A percentile compares a stretch with the other conserved stretches of the same genome.
These are phyloP conservation scores for Auxenochlorella pyrenoidosa DNA, from an alignment of 139 green algal genomes.

Conservation along the genomic window DNA sequence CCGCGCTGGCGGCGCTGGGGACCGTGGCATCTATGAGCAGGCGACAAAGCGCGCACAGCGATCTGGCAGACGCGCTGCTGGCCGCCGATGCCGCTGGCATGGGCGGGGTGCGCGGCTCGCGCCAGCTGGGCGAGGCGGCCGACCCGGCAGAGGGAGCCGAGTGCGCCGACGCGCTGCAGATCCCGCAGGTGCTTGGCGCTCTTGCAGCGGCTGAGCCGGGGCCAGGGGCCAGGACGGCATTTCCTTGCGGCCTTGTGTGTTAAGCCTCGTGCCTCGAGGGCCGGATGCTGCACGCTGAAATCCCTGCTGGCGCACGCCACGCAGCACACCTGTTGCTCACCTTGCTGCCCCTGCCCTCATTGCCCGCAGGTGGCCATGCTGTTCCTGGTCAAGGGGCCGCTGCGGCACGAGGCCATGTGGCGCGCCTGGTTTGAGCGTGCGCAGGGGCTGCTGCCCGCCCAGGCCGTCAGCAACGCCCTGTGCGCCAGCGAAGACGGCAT, in stretches of 20 bases:
- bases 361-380: constrained; percentile 52
- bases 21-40: not conserved
- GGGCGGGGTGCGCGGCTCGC: too few relatives aligned
- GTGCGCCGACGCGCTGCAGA: constrained; percentile 14
- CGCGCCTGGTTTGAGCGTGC: constrained; percentile 37
- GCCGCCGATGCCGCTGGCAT: not conserved
- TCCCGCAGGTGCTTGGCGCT: not conserved
- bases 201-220: too few relatives aligned
- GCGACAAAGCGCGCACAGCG: not conserved
- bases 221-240: not conserved
- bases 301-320: too few relatives aligned
- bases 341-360: not conserved
- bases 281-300: too few relatives aligned
- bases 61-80: constrained; percentile 10
- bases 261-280: too few relatives aligned
- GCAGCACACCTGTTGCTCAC: too few relatives aligned
- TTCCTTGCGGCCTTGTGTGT: too few relatives aligned
- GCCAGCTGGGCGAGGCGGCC: not conserved
- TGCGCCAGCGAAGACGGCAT: not conserved
- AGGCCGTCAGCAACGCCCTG: not conserved
- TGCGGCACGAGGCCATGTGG: constrained; percentile 49
- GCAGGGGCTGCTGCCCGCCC: constrained; percentile 22
- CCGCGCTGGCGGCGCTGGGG: not conserved
- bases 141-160: not conserved
- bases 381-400: constrained; percentile 42